These are phyloP conservation scores for Nyctanthes arbortristis DNA, from an alignment of 257 asterid species.

Conservation along the genomic window DNA sequence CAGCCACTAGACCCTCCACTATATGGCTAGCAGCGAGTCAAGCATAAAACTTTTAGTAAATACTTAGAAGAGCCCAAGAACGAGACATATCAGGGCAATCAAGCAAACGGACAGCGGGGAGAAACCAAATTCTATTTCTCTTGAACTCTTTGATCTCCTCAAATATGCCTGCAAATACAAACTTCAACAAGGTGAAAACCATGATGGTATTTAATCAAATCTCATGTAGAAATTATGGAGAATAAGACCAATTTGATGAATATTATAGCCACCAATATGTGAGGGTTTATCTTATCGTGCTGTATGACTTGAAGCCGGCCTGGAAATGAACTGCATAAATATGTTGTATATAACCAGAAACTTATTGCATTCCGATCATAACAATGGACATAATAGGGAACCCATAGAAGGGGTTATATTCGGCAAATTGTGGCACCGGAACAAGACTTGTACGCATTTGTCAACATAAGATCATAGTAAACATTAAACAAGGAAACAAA, in stretches of 20 bases:
- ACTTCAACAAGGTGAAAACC: not conserved
- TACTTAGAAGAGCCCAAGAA: constrained; percentile 46
- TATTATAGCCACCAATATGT: not conserved
- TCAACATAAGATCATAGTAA: not conserved
- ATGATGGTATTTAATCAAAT: not conserved
- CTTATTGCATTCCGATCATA: no score
- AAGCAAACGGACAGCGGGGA: constrained; percentile 72
- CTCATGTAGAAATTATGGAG: not conserved
- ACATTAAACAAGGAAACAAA: not conserved
- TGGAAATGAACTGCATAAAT: not conserved
- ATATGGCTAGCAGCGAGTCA: constrained; percentile 6
- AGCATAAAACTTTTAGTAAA: constrained; percentile 6
- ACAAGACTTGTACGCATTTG: not conserved
- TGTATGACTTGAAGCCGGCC: not conserved
- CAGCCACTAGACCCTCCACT: constrained; percentile 24
- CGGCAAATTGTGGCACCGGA: not conserved
- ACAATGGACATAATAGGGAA: not conserved
- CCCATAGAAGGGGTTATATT: not conserved
- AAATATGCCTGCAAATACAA: constrained; percentile 43
- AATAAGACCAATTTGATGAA: not conserved
- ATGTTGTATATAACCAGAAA: no score
- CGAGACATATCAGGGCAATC: constrained; percentile 62
- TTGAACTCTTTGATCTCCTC: constrained; percentile 36
- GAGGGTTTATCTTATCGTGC: not conserved
- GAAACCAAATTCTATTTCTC: constrained; percentile 59